Evolutionary conservation across 73 alveolate genomes (phyloP).

Genomic region (Paramecium bursaria): DNA sequence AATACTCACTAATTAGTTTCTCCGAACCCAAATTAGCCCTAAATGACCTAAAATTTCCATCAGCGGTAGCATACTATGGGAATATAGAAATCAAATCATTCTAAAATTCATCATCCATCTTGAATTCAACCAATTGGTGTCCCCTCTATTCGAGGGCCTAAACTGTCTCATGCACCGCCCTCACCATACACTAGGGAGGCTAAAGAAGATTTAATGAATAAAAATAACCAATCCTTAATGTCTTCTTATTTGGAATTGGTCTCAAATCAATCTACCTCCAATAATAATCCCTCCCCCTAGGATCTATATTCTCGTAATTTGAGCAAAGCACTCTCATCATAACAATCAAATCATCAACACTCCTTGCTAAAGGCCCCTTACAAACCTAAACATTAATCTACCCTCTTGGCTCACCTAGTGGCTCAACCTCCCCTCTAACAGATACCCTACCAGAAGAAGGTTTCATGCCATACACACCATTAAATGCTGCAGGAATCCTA

Average conservation of each 20-base stretch:
- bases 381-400: slow-evolving; percentile 6
- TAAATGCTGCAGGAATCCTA: slow-evolving; percentile 81
- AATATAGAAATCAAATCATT: background rate
- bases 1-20: slow-evolving; percentile 34
- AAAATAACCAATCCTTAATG: slow-evolving; percentile 81
- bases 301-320: background rate
- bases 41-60: slow-evolving; percentile 13
- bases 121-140: slow-evolving; percentile 69
- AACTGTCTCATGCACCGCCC: slow-evolving; percentile 73
- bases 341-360: slow-evolving; percentile 73
- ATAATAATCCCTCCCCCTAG: slow-evolving; percentile 26
- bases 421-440: slow-evolving; percentile 45
- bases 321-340: slow-evolving; percentile 35
- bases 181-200: slow-evolving; percentile 42
- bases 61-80: background rate
- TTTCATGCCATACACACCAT: slow-evolving; percentile 79
- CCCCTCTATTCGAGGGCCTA: slow-evolving; percentile 57
- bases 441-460: slow-evolving; percentile 75
- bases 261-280: background rate
- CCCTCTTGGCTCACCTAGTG: background rate
- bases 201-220: slow-evolving; percentile 31
- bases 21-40: background rate
- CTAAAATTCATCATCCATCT: background rate
- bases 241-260: slow-evolving; percentile 13
- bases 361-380: slow-evolving; percentile 75